Base-by-base conservation (phyloP, 2,329 filamentous ascomycete genomes). In the Colletotrichum scovillei region DNA sequence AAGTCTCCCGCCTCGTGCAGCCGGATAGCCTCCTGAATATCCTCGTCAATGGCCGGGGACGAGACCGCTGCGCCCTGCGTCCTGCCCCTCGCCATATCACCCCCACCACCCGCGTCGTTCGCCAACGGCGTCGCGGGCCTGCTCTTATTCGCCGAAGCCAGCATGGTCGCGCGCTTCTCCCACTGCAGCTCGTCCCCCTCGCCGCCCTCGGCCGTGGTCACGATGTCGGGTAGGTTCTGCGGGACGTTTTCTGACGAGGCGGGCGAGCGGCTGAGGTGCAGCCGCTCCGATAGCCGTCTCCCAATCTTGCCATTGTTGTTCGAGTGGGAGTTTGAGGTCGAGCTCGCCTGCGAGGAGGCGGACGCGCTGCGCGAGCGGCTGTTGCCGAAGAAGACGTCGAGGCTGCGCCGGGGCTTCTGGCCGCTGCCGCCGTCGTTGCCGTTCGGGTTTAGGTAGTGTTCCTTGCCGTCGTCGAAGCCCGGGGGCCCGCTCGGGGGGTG, bases 11-110 rank as follows among this genome's bases (percentile, higher is more conserved):
- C 88, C 83, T 99, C 97, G 81, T 99, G 97, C 76, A 98, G 87
- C 74, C 93, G 90, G 80, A 99, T 99, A n/a, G 97, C 97, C 84
- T 97, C 92, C 83, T 98, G 96, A 72, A 99, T 98, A 82, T 94
- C 92, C 72, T 89, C 88, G 80, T 92, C 90, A 67, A 88, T 88
- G 71, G 84, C 83, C 79, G 89, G 86, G 60, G 86, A 86, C 66
- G 86, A 88, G 46, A 89, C 85, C 11, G 75, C 72, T 68, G 74
- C 67, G 62, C 73, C 66, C 69, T 66, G 56, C 66, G 58, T 55
- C 56, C 69, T 65, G 77, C 76, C 57, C 76, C 57, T 67, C 58
- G 52, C 16, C n/a, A 57, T 28, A 66, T 74, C 59, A 73, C 72
- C n/a, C 73, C 72, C n/a, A 2, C 8, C 35, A 14, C 42, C 55